Conservation (phyloP, 1,284 basidiomycete species). For the Apiotrichum porosum region DNA sequence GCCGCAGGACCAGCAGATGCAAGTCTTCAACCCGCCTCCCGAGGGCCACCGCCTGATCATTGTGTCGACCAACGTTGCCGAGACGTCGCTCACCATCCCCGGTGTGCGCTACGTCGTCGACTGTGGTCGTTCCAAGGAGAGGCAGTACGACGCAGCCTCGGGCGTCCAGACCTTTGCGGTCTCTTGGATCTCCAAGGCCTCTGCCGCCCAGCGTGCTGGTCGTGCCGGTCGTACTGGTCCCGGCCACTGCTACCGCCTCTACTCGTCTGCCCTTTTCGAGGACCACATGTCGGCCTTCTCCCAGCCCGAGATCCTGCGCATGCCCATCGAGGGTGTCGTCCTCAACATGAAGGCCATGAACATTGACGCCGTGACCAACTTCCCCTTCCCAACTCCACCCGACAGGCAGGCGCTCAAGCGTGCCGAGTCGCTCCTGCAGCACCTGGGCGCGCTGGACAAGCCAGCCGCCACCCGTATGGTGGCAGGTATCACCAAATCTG, state of each 20-base stretch:
- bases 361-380: conserved; percentile 92
- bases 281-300: conserved; percentile 85
- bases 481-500: conserved; percentile 36
- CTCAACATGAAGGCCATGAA: conserved; percentile 99
- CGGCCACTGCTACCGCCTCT: conserved; percentile 72
- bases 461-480: conserved; percentile 47
- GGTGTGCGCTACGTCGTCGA: conserved; percentile 72
- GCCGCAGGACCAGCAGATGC: conserved; percentile 67
- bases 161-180: conserved; percentile 70
- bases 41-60: conserved; percentile 63
- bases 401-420: conserved; percentile 71
- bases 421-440: conserved; percentile 74
- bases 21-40: conserved; percentile 64
- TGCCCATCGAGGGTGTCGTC: conserved; percentile 94
- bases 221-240: conserved; percentile 72
- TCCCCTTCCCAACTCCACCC: conserved; percentile 96
- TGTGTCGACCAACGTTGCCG: conserved; percentile 71
- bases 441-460: conserved; percentile 74
- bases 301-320: conserved; percentile 87
- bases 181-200: conserved; percentile 70
- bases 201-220: conserved; percentile 66
- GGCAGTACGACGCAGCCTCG: conserved; percentile 58
- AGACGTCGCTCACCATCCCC: conserved; percentile 73
- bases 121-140: conserved; percentile 73
- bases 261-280: conserved; percentile 75